Conservation (phyloP, 164 flowering plant genomes). For the Brasenia schreberi region DNA sequence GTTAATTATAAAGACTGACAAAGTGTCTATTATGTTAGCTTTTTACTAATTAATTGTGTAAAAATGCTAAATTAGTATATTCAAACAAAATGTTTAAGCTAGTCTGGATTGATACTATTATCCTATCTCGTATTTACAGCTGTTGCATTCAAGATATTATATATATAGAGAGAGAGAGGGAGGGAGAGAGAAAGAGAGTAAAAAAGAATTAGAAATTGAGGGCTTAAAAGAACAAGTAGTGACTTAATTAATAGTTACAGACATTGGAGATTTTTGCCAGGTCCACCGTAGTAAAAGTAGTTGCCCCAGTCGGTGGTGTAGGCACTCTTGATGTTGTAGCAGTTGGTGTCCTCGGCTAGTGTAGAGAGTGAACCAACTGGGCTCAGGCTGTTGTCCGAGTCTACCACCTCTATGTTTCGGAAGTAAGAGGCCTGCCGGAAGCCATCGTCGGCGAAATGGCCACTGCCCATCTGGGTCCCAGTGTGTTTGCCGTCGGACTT, state of each 20-base stretch:
- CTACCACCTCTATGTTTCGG: conserved; percentile 81
- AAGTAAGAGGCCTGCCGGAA: conserved; percentile 79
- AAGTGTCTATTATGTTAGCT: too few species aligned
- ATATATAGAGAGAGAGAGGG: background rate
- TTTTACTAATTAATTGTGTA: too few species aligned
- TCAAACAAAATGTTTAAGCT: too few species aligned
- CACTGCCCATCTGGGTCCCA: conserved; percentile 73
- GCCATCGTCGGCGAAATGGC: conserved; percentile 67
- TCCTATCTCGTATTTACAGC: too few species aligned
- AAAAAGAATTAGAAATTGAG: background rate
- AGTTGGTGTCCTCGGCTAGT: conserved; percentile 80
- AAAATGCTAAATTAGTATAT: too few species aligned
- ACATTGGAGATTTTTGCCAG: conserved; percentile 67
- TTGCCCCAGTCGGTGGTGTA: conserved; percentile 74
- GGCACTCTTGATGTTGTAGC: conserved; percentile 73
- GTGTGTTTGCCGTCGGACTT: conserved; percentile 48
- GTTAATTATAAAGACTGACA: too few species aligned
- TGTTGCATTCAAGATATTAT: too few species aligned
- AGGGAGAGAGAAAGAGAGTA: too few species aligned
- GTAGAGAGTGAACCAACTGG: conserved; percentile 44
- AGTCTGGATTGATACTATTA: too few species aligned
- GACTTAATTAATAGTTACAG: conserved; percentile 11
- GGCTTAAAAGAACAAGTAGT: background rate
- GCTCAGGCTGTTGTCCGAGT: conserved; percentile 75
- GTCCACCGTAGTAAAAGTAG: conserved; percentile 95